phyloP scores from a whole-genome alignment of 2,329 filamentous ascomycete species.

The Immersiporthe knoxdaviesiana region DNA sequence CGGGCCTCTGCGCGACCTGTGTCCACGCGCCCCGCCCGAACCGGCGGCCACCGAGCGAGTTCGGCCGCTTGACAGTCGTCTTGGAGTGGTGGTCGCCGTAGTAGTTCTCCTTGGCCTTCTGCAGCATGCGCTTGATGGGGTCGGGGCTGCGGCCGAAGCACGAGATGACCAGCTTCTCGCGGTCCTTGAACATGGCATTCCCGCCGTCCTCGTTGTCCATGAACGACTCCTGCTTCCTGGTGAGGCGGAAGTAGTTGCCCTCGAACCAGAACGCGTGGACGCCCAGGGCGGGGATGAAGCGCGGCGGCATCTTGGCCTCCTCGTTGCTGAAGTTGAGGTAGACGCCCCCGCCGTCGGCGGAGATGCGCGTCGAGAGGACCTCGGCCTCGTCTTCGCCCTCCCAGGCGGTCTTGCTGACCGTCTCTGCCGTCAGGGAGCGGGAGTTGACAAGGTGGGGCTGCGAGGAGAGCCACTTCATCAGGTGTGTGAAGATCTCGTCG shows the following conservation, averaged over 20 bases:
- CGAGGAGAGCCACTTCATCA: slow-evolving; percentile 61
- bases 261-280: slow-evolving; percentile 58
- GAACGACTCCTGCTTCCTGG: slow-evolving; percentile 49
- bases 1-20: slow-evolving; percentile 64
- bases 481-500: slow-evolving; percentile 61
- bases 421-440: slow-evolving; percentile 59
- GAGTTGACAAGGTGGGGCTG: slow-evolving; percentile 57
- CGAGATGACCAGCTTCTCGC: slow-evolving; percentile 57
- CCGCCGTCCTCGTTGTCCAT: slow-evolving; percentile 41
- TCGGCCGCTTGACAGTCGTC: slow-evolving; percentile 61
- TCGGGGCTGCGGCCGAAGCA: slow-evolving; percentile 57
- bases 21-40: slow-evolving; percentile 55
- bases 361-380: slow-evolving; percentile 41
- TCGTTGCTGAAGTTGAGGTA: slow-evolving; percentile 65
- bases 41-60: slow-evolving; percentile 49
- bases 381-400: slow-evolving; percentile 56
- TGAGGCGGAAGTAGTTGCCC: slow-evolving; percentile 53
- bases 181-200: slow-evolving; percentile 48
- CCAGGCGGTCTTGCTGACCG: slow-evolving; percentile 58
- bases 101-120: slow-evolving; percentile 56
- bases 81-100: slow-evolving; percentile 57
- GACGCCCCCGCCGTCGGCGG: slow-evolving; percentile 45
- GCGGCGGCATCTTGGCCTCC: slow-evolving; percentile 55
- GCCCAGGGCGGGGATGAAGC: slow-evolving; percentile 59
- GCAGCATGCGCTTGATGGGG: slow-evolving; percentile 60